Evolutionary conservation across 768 basidiomycete species (phyloP).

Genomic region (Strobilomyces echinocephalus): DNA sequence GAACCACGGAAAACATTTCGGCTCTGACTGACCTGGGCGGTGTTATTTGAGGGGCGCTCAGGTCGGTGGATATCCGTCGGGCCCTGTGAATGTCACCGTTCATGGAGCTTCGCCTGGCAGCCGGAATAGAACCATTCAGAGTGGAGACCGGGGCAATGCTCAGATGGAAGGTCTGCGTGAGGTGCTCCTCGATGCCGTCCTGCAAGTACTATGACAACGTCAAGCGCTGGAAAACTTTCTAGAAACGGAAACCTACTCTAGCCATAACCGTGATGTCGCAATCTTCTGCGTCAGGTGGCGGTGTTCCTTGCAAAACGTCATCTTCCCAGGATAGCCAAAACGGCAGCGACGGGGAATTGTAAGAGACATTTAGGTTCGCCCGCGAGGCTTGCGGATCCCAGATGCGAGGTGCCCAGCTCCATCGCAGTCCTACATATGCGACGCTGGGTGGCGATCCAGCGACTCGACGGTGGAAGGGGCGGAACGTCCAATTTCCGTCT

Average conservation of each 20-base stretch:
- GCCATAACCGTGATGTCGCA: constrained; percentile 74
- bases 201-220: constrained; percentile 43
- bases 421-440: constrained; percentile 76
- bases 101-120: constrained; percentile 46
- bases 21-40: constrained; percentile 24
- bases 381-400: constrained; percentile 96
- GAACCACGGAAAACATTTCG: neutral
- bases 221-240: constrained; percentile 5
- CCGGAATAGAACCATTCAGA: constrained; percentile 40
- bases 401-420: constrained; percentile 89
- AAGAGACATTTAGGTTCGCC: constrained; percentile 72
- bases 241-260: constrained; percentile 45
- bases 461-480: constrained; percentile 83
- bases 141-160: constrained; percentile 65
- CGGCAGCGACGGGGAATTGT: constrained; percentile 77
- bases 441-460: constrained; percentile 77
- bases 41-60: constrained; percentile 31
- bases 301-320: constrained; percentile 76
- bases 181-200: constrained; percentile 69
- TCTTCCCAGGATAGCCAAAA: constrained; percentile 87
- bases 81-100: constrained; percentile 39
- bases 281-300: constrained; percentile 69
- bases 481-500: constrained; percentile 80
- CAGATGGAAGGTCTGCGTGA: constrained; percentile 64
- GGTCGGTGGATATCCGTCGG: constrained; percentile 40